Evolutionary conservation across 306 rosid genomes (phyloP).

Genomic region (Lathyrus sativus): DNA sequence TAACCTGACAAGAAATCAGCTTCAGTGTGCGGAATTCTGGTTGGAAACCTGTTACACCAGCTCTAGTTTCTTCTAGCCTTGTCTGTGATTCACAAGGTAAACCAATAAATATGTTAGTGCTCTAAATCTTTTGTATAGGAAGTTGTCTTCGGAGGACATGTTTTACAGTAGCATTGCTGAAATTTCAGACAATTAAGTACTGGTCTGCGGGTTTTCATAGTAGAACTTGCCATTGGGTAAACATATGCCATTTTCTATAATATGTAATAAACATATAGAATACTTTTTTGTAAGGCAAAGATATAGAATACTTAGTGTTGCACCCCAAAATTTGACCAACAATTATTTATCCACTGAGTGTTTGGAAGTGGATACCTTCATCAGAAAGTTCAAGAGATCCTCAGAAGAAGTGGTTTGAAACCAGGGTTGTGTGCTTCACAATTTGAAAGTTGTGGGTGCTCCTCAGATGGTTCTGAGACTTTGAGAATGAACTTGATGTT

Average conservation of each 20-base stretch:
- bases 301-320: neutral
- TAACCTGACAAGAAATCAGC: slow-evolving; percentile 48
- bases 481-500: no score
- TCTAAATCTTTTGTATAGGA: neutral
- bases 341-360: no score
- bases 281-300: no score
- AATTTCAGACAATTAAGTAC: neutral
- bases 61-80: slow-evolving; percentile 30
- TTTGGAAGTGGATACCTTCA: no score
- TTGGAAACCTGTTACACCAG: slow-evolving; percentile 7
- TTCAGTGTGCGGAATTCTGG: slow-evolving; percentile 36
- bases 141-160: neutral
- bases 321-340: no score
- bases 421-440: no score
- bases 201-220: neutral
- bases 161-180: neutral
- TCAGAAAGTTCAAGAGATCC: no score
- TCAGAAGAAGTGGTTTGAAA: no score
- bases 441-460: no score
- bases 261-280: neutral
- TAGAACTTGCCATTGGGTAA: neutral
- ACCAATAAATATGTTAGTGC: slow-evolving; percentile 17
- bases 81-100: slow-evolving; percentile 7
- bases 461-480: no score
- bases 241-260: neutral